phyloP scores from a whole-genome alignment of 2,329 filamentous ascomycete genomes.

The Thermothelomyces thermophilus region DNA sequence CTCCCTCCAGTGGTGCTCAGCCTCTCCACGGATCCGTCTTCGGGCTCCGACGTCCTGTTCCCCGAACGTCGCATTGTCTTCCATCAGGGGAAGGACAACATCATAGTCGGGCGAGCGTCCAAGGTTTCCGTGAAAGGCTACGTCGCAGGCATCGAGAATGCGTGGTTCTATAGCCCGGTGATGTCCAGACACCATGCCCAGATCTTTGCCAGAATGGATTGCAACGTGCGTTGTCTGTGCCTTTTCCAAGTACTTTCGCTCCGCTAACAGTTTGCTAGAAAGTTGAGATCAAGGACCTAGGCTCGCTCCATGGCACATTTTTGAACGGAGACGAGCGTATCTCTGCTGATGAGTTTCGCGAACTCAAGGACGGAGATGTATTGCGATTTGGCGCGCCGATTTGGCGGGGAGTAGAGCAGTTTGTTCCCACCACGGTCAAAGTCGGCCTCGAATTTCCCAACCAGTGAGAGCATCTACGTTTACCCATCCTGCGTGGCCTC shows the following conservation, averaged over 20 bases:
- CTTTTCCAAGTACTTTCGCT: not conserved
- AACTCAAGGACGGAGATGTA: slow-evolving; percentile 31
- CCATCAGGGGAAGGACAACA: slow-evolving; percentile 17
- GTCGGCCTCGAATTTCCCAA: slow-evolving; percentile 22
- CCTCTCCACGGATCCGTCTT: slow-evolving; percentile 15
- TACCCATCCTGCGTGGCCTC: not conserved
- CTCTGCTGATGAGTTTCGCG: slow-evolving; percentile 5
- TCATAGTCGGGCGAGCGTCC: slow-evolving; percentile 40
- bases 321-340: slow-evolving; percentile 32
- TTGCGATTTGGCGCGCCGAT: slow-evolving; percentile 38
- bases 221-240: slow-evolving; percentile 34
- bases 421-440: slow-evolving; percentile 25
- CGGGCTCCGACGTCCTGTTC: slow-evolving; percentile 6
- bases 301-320: slow-evolving; percentile 49
- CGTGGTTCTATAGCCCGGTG: slow-evolving; percentile 63
- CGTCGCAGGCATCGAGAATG: slow-evolving; percentile 41
- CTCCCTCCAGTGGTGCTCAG: slow-evolving; percentile 21
- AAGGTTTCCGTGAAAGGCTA: slow-evolving; percentile 40
- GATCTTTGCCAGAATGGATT: slow-evolving; percentile 38
- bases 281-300: slow-evolving; percentile 39
- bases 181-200: slow-evolving; percentile 64
- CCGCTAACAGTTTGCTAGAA: slow-evolving; percentile 33
- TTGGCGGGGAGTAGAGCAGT: slow-evolving; percentile 30
- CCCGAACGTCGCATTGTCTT: slow-evolving; percentile 26
- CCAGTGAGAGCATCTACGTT: slow-evolving; percentile 16